Evolutionary conservation across 2,329 filamentous ascomycete species (phyloP).

Genomic region (Sarocladiaceae sp.): DNA sequence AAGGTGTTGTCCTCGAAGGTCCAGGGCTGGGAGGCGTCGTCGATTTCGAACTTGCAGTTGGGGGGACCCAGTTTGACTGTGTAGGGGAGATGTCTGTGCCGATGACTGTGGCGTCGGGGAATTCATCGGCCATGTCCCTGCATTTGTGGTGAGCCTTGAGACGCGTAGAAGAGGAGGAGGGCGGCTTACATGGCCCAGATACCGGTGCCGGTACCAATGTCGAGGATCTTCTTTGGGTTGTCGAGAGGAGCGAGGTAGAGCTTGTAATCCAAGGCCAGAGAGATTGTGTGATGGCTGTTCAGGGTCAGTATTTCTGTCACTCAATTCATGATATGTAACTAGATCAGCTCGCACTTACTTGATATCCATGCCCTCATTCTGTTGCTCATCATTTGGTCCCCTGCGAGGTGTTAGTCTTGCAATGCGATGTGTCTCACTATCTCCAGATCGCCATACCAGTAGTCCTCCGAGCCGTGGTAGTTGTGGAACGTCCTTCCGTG

Average conservation of each 20-base stretch:
- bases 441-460: slow-evolving; percentile 8
- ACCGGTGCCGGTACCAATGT: slow-evolving; percentile 54
- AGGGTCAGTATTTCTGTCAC: not conserved
- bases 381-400: slow-evolving; percentile 23
- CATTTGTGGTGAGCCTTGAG: not conserved
- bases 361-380: slow-evolving; percentile 21
- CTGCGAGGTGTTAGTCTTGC: slow-evolving; percentile 6
- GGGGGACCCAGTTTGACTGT: slow-evolving; percentile 41
- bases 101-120: slow-evolving; percentile 22
- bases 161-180: not conserved
- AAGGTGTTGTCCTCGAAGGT: slow-evolving; percentile 44
- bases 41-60: slow-evolving; percentile 60
- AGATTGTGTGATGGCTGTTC: slow-evolving; percentile 17
- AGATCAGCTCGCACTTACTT: slow-evolving; percentile 10
- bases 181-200: slow-evolving; percentile 34
- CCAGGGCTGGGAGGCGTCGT: slow-evolving; percentile 51
- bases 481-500: slow-evolving; percentile 25
- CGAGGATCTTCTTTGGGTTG: slow-evolving; percentile 27
- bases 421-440: not conserved
- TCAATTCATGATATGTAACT: not conserved
- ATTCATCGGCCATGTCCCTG: slow-evolving; percentile 33
- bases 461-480: slow-evolving; percentile 17
- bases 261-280: slow-evolving; percentile 18
- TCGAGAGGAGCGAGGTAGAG: slow-evolving; percentile 20
- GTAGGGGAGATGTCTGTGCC: slow-evolving; percentile 32